Conservation (phyloP, 1,139 yeast species). For the Hyphopichia wangnamkhiaoensis region DNA sequence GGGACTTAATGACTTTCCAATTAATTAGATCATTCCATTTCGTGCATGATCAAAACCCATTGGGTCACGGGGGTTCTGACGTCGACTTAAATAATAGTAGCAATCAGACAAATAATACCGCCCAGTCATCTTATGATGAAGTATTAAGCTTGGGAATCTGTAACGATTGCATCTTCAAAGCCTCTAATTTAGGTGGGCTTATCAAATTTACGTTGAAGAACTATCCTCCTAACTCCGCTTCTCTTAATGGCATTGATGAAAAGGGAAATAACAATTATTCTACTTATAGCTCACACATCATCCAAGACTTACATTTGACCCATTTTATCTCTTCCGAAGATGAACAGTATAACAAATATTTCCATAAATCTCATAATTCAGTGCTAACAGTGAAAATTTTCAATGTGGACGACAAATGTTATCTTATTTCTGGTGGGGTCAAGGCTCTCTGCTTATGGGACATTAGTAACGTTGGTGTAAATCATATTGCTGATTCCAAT, state of each 20-base stretch:
- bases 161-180: conserved; percentile 55
- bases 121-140: conserved; percentile 29
- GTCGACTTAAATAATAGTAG: no score
- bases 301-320: conserved; percentile 10
- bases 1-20: conserved; percentile 84
- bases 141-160: conserved; percentile 47
- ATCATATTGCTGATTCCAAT: background rate
- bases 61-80: conserved; percentile 2
- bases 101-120: no score
- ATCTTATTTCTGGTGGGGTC: conserved; percentile 41
- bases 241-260: conserved; percentile 7
- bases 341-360: conserved; percentile 15
- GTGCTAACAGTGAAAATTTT: conserved; percentile 34
- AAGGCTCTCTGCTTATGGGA: conserved; percentile 40
- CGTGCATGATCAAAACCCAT: conserved; percentile 28
- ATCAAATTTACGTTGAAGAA: conserved; percentile 51
- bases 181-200: conserved; percentile 54
- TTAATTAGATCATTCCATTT: conserved; percentile 60
- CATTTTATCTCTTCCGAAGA: conserved; percentile 18
- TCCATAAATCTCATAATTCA: conserved; percentile 16
- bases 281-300: conserved; percentile 6
- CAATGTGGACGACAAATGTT: conserved; percentile 19
- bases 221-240: conserved; percentile 9
- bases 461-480: conserved; percentile 23
- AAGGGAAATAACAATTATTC: conserved; percentile 9